These are phyloP conservation scores for Nigrospora osmanthi DNA, from an alignment of 2,329 filamentous ascomycete species.

Conservation along the genomic window DNA sequence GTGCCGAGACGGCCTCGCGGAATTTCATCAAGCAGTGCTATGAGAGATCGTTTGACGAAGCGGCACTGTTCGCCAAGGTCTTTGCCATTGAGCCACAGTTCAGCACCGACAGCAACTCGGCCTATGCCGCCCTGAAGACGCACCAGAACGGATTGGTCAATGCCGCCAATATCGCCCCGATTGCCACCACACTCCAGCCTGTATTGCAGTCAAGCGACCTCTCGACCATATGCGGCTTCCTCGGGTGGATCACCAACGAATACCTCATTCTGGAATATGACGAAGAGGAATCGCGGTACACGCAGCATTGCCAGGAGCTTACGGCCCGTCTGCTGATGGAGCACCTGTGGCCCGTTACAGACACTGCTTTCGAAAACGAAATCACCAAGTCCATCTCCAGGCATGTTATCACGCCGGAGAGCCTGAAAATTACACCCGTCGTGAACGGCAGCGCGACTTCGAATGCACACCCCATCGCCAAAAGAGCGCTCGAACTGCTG, in stretches of 20 bases:
- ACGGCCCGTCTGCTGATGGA: constrained; percentile 48
- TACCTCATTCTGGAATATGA: constrained; percentile 48
- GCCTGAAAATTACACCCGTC: constrained; percentile 42
- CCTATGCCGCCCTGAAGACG: constrained; percentile 39
- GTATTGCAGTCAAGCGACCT: constrained; percentile 39
- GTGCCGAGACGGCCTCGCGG: constrained; percentile 45
- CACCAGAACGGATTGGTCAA: constrained; percentile 44
- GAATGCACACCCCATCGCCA: constrained; percentile 51
- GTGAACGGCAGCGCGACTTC: constrained; percentile 42
- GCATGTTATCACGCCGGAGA: constrained; percentile 35
- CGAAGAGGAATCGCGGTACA: constrained; percentile 45
- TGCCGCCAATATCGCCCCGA: constrained; percentile 43
- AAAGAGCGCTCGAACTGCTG: constrained; percentile 49
- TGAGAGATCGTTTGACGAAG: constrained; percentile 48
- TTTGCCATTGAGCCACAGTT: constrained; percentile 49
- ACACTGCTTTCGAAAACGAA: constrained; percentile 46
- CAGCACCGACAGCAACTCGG: constrained; percentile 39
- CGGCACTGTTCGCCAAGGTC: constrained; percentile 43
- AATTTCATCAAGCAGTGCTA: constrained; percentile 54
- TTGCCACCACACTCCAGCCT: constrained; percentile 41
- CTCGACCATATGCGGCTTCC: constrained; percentile 43
- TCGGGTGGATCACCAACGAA: constrained; percentile 51
- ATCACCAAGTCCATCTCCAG: constrained; percentile 46
- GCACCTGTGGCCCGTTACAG: constrained; percentile 49
- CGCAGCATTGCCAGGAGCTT: constrained; percentile 46